A percentile compares a stretch with the other conserved stretches of the same genome.
Conservation (phyloP, 2,329 filamentous ascomycete genomes). For the Fusarium pseudocircinatum region DNA sequence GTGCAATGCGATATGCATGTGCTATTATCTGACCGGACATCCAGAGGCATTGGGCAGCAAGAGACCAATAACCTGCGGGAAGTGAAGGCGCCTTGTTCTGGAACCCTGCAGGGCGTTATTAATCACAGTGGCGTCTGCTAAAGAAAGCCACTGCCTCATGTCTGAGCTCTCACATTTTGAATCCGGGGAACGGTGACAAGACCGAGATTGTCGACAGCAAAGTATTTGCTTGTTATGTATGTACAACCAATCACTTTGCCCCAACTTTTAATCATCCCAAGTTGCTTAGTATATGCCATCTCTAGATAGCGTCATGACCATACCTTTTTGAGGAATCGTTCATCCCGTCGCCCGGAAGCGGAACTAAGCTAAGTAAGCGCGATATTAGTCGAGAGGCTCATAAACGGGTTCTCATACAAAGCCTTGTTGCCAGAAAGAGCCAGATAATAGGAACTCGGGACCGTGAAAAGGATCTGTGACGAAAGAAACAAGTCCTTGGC, state of each 20-base stretch:
- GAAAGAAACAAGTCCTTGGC: too few species aligned
- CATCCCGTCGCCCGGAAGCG: slow-evolving; percentile 8
- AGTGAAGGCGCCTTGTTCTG: neutral
- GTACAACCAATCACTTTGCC: neutral
- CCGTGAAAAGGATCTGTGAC: neutral
- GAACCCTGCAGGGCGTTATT: neutral
- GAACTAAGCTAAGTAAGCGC: neutral
- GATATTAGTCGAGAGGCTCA: neutral
- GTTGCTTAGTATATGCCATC: neutral
- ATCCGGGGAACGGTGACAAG: neutral
- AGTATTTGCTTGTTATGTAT: neutral
- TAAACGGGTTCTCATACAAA: neutral
- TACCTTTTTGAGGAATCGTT: neutral
- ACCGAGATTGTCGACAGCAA: neutral
- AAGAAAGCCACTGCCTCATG: neutral
- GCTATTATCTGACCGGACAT: neutral
- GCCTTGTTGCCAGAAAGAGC: neutral
- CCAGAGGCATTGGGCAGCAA: neutral
- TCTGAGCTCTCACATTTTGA: neutral
- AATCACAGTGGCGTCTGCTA: neutral
- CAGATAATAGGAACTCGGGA: neutral
- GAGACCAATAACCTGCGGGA: neutral
- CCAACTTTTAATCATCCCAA: neutral
- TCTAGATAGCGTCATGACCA: neutral
- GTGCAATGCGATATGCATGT: neutral